These are phyloP conservation scores for Hymenoscyphus salicellus DNA, from an alignment of 2,329 filamentous ascomycete genomes.

Conservation along the genomic window DNA sequence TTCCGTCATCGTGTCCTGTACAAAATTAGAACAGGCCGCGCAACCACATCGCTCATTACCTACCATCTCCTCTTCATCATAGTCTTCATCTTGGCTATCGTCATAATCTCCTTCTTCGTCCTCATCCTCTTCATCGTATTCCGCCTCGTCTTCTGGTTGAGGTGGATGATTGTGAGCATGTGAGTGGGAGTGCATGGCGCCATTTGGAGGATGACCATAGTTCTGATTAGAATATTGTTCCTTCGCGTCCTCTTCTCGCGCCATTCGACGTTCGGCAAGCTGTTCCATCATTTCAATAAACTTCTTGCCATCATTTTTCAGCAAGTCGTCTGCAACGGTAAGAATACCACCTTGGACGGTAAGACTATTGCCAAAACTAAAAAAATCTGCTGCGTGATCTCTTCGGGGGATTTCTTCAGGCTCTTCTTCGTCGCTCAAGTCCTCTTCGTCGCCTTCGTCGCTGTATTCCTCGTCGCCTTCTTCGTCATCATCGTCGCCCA, in stretches of 20 bases:
- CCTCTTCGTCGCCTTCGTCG: constrained; percentile 64
- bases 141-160: constrained; percentile 68
- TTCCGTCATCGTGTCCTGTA: constrained; percentile 91
- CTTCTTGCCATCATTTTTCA: constrained; percentile 98
- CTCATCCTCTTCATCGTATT: constrained; percentile 50
- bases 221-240: constrained; percentile 59
- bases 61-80: constrained; percentile 76
- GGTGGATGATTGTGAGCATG: constrained; percentile 68
- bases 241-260: constrained; percentile 86
- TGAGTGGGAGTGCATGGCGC: constrained; percentile 42
- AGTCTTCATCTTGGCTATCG: constrained; percentile 61
- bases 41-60: constrained; percentile 31
- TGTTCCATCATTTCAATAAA: constrained; percentile 99
- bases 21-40: constrained; percentile 37
- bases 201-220: constrained; percentile 56
- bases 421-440: constrained; percentile 65
- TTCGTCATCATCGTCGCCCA: constrained; percentile 48
- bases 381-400: constrained; percentile 74
- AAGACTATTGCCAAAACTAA: constrained; percentile 95
- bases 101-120: constrained; percentile 60
- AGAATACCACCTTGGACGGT: constrained; percentile 97
- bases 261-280: constrained; percentile 94
- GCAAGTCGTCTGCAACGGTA: constrained; percentile 94
- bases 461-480: constrained; percentile 45
- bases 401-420: constrained; percentile 61